Evolutionary conservation across 768 basidiomycete species (phyloP).

Genomic region (Kwoniella shandongensis): DNA sequence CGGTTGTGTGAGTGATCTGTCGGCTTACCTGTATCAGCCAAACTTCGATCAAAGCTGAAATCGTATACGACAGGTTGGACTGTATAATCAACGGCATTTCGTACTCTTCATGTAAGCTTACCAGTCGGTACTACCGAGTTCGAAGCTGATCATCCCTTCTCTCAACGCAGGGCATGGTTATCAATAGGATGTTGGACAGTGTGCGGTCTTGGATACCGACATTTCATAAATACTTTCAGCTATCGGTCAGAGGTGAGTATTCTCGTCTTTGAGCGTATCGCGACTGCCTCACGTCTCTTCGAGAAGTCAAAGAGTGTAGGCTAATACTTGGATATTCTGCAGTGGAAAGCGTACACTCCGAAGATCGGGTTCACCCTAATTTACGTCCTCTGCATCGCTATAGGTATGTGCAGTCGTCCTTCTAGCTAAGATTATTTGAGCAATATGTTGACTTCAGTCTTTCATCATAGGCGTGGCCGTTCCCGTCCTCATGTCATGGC

Average conservation of each 20-base stretch:
- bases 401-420: constrained; percentile 62
- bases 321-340: no score
- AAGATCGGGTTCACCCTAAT: constrained; percentile 68
- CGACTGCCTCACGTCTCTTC: constrained; percentile 12
- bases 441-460: not conserved
- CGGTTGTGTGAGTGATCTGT: constrained; percentile 65
- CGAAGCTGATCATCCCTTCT: constrained; percentile 3
- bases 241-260: constrained; percentile 35
- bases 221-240: constrained; percentile 64
- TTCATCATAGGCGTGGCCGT: constrained; percentile 40
- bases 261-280: not conserved
- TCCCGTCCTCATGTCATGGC: constrained; percentile 44
- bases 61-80: constrained; percentile 60
- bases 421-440: not conserved
- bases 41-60: not conserved
- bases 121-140: not conserved
- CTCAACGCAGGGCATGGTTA: constrained; percentile 68
- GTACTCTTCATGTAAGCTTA: constrained; percentile 82
- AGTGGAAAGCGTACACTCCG: constrained; percentile 66
- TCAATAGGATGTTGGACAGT: constrained; percentile 68
- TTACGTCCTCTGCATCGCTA: constrained; percentile 72
- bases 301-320: no score
- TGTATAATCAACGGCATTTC: constrained; percentile 95
- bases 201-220: constrained; percentile 64
- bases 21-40: no score